Evolutionary conservation across 2,329 filamentous ascomycete species (phyloP).

Genomic region (Hirsutella thompsonii): DNA sequence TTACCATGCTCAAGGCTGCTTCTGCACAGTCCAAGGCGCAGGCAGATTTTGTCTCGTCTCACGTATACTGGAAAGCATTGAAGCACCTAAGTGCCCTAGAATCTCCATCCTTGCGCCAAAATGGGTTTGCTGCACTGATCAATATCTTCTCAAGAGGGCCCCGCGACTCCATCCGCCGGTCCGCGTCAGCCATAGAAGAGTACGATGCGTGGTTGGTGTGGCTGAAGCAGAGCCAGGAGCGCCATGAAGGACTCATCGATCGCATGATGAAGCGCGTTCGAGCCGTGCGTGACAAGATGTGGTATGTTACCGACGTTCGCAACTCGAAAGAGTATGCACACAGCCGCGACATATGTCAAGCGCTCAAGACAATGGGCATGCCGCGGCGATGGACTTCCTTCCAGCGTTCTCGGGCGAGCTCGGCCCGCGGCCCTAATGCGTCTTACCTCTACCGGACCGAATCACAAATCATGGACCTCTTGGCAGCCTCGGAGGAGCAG

Average conservation of each 20-base stretch:
- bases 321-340: slow-evolving; percentile 83
- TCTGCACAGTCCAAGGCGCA: slow-evolving; percentile 65
- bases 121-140: slow-evolving; percentile 59
- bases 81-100: slow-evolving; percentile 55
- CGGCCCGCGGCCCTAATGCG: slow-evolving; percentile 33
- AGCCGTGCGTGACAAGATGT: slow-evolving; percentile 88
- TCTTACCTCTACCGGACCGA: slow-evolving; percentile 69
- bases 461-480: slow-evolving; percentile 72
- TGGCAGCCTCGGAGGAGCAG: slow-evolving; percentile 71
- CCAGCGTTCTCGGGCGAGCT: slow-evolving; percentile 33
- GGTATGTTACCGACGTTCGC: slow-evolving; percentile 90
- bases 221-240: slow-evolving; percentile 70
- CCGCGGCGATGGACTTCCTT: slow-evolving; percentile 42
- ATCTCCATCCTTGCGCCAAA: slow-evolving; percentile 46
- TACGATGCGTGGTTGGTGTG: slow-evolving; percentile 74
- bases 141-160: slow-evolving; percentile 64
- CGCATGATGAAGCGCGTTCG: slow-evolving; percentile 62
- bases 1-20: slow-evolving; percentile 65
- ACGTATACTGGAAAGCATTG: slow-evolving; percentile 74
- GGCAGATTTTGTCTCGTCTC: slow-evolving; percentile 72
- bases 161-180: slow-evolving; percentile 55
- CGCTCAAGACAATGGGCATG: slow-evolving; percentile 80
- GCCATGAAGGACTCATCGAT: slow-evolving; percentile 61
- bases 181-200: slow-evolving; percentile 60
- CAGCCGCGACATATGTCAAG: slow-evolving; percentile 72